A percentile compares a stretch with the other conserved stretches of the same genome.
These are phyloP conservation scores for Nakaseomyces bracarensis DNA, from an alignment of 1,139 yeast species.

Conservation along the genomic window DNA sequence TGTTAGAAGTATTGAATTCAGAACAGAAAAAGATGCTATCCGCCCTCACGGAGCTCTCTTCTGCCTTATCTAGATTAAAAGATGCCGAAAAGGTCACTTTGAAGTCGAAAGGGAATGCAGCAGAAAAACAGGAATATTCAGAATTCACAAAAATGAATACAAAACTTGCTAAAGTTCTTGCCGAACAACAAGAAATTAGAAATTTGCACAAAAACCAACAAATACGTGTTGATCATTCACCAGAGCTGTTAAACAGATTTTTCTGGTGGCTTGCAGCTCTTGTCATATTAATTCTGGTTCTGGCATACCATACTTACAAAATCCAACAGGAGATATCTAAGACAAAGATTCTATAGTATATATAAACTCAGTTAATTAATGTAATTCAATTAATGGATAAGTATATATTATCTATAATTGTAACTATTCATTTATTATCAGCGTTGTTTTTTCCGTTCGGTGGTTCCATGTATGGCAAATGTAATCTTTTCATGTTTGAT, in stretches of 20 bases:
- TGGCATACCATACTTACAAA: conserved; percentile 36
- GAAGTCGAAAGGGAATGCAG: conserved; percentile 6
- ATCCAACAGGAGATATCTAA: conserved; percentile 36
- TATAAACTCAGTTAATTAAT: too few relatives aligned
- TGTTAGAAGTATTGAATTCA: conserved; percentile 18
- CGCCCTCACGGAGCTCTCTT: conserved; percentile 8
- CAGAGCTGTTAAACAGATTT: conserved; percentile 32
- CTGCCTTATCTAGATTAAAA: conserved; percentile 9
- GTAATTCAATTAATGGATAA: too few relatives aligned
- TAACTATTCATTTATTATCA: not conserved
- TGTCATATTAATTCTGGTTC: conserved; percentile 28
- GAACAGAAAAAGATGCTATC: conserved; percentile 21
- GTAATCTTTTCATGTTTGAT: conserved; percentile 36
- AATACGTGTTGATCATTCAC: conserved; percentile 25
- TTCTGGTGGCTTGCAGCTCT: conserved; percentile 34
- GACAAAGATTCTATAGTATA: conserved; percentile 31
- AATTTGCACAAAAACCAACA: conserved; percentile 23
- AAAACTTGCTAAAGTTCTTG: conserved; percentile 28
- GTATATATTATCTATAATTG: too few relatives aligned
- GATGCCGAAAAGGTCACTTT: conserved; percentile 7
- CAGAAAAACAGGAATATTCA: conserved; percentile 25
- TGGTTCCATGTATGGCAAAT: conserved; percentile 35
- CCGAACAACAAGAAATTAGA: conserved; percentile 31
- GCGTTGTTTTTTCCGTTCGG: not conserved
- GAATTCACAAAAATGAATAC: conserved; percentile 29